These are phyloP conservation scores for Auriscalpium orientale DNA, from an alignment of 768 basidiomycete genomes.

Conservation along the genomic window DNA sequence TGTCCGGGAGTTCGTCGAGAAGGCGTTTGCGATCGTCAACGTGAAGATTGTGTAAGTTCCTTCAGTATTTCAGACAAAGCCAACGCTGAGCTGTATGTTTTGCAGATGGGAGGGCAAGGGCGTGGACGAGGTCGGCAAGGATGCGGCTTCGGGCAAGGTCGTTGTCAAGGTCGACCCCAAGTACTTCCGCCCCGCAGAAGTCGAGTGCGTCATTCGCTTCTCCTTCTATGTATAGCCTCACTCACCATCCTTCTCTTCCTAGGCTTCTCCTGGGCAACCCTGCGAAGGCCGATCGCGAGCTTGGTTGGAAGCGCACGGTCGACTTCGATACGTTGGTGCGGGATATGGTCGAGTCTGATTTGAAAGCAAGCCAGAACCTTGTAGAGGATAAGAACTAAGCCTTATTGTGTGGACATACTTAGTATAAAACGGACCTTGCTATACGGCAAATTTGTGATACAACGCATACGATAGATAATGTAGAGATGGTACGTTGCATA, in stretches of 20 bases:
- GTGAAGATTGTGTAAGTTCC: slow-evolving; percentile 52
- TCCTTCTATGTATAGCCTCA: not conserved
- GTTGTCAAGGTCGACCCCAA: slow-evolving; percentile 80
- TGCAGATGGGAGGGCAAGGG: slow-evolving; percentile 71
- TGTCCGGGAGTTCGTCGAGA: slow-evolving; percentile 89
- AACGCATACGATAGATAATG: too few relatives aligned
- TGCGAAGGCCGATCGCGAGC: slow-evolving; percentile 77
- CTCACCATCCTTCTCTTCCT: not conserved
- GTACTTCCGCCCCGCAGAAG: slow-evolving; percentile 95
- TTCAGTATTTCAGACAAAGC: not conserved
- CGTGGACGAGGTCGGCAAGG: slow-evolving; percentile 70
- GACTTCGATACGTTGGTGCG: slow-evolving; percentile 77
- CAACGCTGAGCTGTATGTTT: slow-evolving; percentile 5
- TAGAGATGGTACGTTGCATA: too few relatives aligned
- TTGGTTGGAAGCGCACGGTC: slow-evolving; percentile 88
- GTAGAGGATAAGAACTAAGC: slow-evolving; percentile 77
- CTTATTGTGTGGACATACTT: too few relatives aligned
- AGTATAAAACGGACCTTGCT: too few relatives aligned
- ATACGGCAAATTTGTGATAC: too few relatives aligned
- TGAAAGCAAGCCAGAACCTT: slow-evolving; percentile 64
- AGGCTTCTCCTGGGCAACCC: slow-evolving; percentile 85
- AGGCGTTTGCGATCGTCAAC: slow-evolving; percentile 66
- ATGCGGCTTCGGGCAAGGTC: slow-evolving; percentile 57
- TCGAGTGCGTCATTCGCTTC: slow-evolving; percentile 56
- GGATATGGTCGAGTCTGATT: slow-evolving; percentile 87